A percentile compares a stretch with the other conserved stretches of the same genome.
Conservation (phyloP, 345 rosid genomes). For the Tarenaya hassleriana region DNA sequence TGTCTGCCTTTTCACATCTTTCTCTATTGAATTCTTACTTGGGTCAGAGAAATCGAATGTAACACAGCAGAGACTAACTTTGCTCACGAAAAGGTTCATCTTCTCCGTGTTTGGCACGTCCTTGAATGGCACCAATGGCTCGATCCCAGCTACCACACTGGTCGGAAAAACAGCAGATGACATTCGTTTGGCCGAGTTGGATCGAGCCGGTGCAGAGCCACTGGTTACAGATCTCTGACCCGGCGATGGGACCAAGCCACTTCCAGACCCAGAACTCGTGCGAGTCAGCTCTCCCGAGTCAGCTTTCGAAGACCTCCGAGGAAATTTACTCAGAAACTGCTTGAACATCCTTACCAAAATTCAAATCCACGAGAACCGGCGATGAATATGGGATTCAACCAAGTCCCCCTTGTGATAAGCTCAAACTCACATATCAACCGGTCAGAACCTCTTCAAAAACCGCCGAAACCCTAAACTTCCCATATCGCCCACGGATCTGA, state of each 20-base stretch:
- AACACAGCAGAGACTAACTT: constrained; percentile 87
- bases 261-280: constrained; percentile 28
- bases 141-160: constrained; percentile 71
- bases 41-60: constrained; percentile 78
- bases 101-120: constrained; percentile 64
- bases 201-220: constrained; percentile 33
- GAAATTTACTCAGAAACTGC: constrained; percentile 68
- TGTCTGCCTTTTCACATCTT: constrained; percentile 73
- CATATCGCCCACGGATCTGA: constrained; percentile 30
- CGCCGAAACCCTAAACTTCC: constrained; percentile 24
- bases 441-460: constrained; percentile 9
- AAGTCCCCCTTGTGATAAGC: constrained; percentile 1
- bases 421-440: constrained; percentile 20
- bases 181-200: constrained; percentile 45
- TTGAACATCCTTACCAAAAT: constrained; percentile 42
- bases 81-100: constrained; percentile 74
- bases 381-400: constrained; percentile 11
- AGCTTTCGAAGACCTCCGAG: constrained; percentile 51
- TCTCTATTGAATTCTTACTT: constrained; percentile 55
- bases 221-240: constrained; percentile 34
- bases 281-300: constrained; percentile 43
- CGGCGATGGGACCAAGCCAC: constrained; percentile 20
- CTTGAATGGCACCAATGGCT: constrained; percentile 77
- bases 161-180: constrained; percentile 76
- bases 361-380: constrained; percentile 5